phyloP scores from a whole-genome alignment of 2,329 filamentous ascomycete species.

The Aotearoamyces nothofagi region DNA sequence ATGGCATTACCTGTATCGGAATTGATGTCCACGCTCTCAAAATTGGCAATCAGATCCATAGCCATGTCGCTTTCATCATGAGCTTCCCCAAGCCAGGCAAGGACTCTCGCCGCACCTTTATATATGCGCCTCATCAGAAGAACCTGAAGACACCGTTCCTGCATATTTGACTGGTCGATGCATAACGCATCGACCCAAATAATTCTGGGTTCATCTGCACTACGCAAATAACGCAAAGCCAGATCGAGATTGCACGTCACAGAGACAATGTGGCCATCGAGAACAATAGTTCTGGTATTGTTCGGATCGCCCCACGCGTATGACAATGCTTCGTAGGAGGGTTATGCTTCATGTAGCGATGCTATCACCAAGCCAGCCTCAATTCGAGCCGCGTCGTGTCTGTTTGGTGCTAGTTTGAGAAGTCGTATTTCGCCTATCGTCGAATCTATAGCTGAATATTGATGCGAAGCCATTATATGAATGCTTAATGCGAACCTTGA shows the following conservation, averaged over 20 bases:
- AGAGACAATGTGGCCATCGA: constrained; percentile 3
- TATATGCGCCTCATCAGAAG: constrained; percentile 17
- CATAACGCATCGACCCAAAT: constrained; percentile 18
- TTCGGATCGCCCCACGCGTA: constrained; percentile 2
- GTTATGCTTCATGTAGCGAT: background rate
- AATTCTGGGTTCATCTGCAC: constrained; percentile 2
- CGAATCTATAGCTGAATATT: no score
- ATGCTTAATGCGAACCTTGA: no score
- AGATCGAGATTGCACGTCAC: constrained; percentile 6
- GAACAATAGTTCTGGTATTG: background rate
- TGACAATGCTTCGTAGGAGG: constrained; percentile 1
- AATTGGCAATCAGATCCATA: constrained; percentile 1
- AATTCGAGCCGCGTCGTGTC: background rate
- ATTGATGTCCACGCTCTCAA: no score
- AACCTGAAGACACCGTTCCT: constrained; percentile 13
- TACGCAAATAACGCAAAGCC: constrained; percentile 6
- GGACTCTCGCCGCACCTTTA: constrained; percentile 9
- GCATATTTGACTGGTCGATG: constrained; percentile 13
- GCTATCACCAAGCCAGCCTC: background rate
- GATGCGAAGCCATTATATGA: no score
- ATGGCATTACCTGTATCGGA: background rate
- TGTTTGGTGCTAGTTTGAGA: background rate
- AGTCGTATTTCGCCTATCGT: constrained; percentile 1
- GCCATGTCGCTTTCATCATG: constrained; percentile 2
- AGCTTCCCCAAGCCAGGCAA: constrained; percentile 13